Evolutionary conservation across 805 yeast species (phyloP).

Genomic region (Starmerella bacillaris): DNA sequence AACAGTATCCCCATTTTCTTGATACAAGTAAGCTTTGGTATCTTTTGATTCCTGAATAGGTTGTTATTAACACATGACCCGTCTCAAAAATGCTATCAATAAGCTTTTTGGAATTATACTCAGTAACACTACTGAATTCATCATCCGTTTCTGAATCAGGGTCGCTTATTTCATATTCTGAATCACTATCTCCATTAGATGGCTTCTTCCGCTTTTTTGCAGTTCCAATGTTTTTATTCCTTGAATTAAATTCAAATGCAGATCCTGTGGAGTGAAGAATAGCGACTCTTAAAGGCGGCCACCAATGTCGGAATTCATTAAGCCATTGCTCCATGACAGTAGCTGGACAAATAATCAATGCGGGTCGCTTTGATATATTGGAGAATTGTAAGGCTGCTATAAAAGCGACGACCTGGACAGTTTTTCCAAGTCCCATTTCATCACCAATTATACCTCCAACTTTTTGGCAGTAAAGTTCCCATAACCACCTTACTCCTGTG

Average conservation of each 20-base stretch:
- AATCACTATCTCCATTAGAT: constrained; percentile 27
- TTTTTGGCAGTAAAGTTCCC: constrained; percentile 76
- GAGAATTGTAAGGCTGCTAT: constrained; percentile 81
- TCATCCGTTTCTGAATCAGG: constrained; percentile 2
- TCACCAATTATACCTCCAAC: constrained; percentile 95
- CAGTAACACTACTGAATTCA: constrained; percentile 15
- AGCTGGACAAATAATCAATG: constrained; percentile 83
- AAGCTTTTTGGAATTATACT: constrained; percentile 30
- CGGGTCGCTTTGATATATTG: constrained; percentile 54
- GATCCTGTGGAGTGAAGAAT: constrained; percentile 84
- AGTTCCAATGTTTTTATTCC: constrained; percentile 12
- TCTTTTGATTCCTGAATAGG: constrained; percentile 69
- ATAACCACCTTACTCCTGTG: constrained; percentile 94
- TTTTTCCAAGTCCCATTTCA: constrained; percentile 96
- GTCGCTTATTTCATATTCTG: constrained; percentile 29
- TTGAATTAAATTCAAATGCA: constrained; percentile 39
- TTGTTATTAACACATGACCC: constrained; percentile 79
- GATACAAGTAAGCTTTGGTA: constrained; percentile 48
- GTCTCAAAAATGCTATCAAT: constrained; percentile 39
- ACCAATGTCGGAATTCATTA: constrained; percentile 90
- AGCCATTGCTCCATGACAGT: constrained; percentile 95
- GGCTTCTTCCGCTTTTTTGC: not conserved
- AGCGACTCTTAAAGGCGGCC: constrained; percentile 83
- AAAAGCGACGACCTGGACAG: constrained; percentile 81
- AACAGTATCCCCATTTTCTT: constrained; percentile 71